These are phyloP conservation scores for Podaxis pistillaris DNA, from an alignment of 768 basidiomycete genomes.

Conservation along the genomic window DNA sequence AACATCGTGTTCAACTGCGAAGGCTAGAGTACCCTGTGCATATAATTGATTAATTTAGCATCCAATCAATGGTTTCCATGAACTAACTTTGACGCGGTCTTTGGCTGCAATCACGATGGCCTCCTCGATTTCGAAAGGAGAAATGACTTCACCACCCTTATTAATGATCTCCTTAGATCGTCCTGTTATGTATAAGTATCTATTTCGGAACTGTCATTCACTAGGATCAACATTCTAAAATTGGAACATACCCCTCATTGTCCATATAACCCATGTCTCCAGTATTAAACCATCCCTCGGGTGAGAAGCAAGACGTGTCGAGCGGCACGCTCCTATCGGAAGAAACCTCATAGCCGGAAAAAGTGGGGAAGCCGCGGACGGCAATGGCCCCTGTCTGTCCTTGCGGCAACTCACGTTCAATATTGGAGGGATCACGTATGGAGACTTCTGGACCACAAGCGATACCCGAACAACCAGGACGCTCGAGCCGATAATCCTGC, in stretches of 20 bases:
- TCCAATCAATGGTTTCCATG: neutral
- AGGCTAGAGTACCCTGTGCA: slow-evolving; percentile 36
- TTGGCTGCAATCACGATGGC: slow-evolving; percentile 45
- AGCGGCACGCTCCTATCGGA: slow-evolving; percentile 40
- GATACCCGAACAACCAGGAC: slow-evolving; percentile 46
- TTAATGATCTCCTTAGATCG: slow-evolving; percentile 61
- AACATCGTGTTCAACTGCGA: slow-evolving; percentile 45
- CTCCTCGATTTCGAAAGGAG: slow-evolving; percentile 61
- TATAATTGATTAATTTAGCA: neutral
- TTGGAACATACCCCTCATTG: slow-evolving; percentile 34
- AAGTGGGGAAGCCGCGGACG: slow-evolving; percentile 53
- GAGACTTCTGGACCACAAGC: slow-evolving; percentile 47
- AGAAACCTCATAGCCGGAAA: slow-evolving; percentile 48
- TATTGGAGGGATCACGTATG: slow-evolving; percentile 35
- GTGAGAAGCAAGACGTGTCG: slow-evolving; percentile 46
- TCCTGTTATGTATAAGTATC: slow-evolving; percentile 50
- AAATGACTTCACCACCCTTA: slow-evolving; percentile 60
- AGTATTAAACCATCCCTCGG: slow-evolving; percentile 53
- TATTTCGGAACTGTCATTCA: slow-evolving; percentile 8
- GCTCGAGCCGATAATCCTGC: slow-evolving; percentile 39
- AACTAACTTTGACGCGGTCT: slow-evolving; percentile 35
- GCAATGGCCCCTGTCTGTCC: slow-evolving; percentile 51
- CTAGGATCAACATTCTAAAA: neutral
- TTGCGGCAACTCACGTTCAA: slow-evolving; percentile 33
- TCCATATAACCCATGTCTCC: slow-evolving; percentile 49